These are phyloP conservation scores for Actinidia arguta DNA, from an alignment of 179 eudicot genomes.

Conservation along the genomic window DNA sequence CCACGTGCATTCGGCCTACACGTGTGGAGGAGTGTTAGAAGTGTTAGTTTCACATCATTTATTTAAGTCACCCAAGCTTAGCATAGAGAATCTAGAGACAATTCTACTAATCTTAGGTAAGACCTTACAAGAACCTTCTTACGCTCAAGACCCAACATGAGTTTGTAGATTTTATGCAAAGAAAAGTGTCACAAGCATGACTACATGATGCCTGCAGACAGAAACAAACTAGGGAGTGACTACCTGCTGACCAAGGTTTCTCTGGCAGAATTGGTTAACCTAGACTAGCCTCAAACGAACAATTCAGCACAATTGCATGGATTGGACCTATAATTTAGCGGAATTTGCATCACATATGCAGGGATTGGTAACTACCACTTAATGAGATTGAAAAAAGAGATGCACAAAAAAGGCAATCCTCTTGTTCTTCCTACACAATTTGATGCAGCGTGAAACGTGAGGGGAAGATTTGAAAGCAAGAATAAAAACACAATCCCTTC, in stretches of 20 bases:
- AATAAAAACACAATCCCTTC: too few relatives aligned
- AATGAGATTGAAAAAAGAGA: neutral
- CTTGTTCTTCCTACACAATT: constrained; percentile 3
- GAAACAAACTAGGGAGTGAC: neutral
- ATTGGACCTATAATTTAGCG: neutral
- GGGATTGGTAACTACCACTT: neutral
- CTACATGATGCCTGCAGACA: neutral
- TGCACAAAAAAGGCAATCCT: neutral
- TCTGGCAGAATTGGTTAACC: neutral
- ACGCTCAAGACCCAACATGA: neutral
- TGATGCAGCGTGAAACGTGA: too few relatives aligned
- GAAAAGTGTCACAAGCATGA: neutral
- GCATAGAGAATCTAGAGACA: too few relatives aligned
- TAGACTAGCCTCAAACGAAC: neutral
- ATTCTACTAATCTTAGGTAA: too few relatives aligned
- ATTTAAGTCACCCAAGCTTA: too few relatives aligned
- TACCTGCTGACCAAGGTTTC: constrained; percentile 1
- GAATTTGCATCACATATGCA: neutral
- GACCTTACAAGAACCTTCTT: neutral
- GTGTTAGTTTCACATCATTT: too few relatives aligned
- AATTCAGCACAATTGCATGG: neutral
- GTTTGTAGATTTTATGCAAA: neutral
- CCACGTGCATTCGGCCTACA: too few relatives aligned
- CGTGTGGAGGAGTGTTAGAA: too few relatives aligned
- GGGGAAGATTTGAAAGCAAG: too few relatives aligned